Evolutionary conservation across 495 filamentous ascomycete genomes (phyloP).

Genomic region (Achaetomiella virescens): DNA sequence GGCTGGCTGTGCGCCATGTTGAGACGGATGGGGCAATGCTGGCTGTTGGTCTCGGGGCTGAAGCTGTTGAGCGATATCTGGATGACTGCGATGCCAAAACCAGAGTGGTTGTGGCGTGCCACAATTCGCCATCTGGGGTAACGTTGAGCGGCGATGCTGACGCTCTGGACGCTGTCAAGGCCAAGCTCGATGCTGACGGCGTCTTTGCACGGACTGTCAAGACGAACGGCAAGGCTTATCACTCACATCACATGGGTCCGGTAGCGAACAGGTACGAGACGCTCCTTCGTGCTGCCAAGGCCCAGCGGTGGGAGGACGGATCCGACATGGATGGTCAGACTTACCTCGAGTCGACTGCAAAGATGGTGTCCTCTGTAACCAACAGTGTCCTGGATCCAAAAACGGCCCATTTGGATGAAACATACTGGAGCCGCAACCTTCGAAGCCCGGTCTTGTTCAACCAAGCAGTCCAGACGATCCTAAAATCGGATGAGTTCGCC

Average conservation of each 20-base stretch:
- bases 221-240: conserved; percentile 46
- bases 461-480: conserved; percentile 26
- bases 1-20: conserved; percentile 14
- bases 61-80: conserved; percentile 9
- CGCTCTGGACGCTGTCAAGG: conserved; percentile 27
- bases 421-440: conserved; percentile 47
- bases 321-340: too few relatives aligned
- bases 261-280: conserved; percentile 30
- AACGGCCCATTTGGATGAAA: conserved; percentile 7
- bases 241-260: conserved; percentile 44
- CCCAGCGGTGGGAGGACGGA: too few relatives aligned
- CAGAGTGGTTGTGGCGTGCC: conserved; percentile 32
- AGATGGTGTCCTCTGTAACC: conserved; percentile 21
- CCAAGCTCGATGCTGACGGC: conserved; percentile 22
- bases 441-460: conserved; percentile 41
- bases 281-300: too few relatives aligned
- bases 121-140: conserved; percentile 35
- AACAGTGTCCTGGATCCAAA: conserved; percentile 21
- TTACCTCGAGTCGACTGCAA: too few relatives aligned
- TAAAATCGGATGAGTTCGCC: too few relatives aligned
- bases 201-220: conserved; percentile 38
- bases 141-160: conserved; percentile 35
- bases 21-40: conserved; percentile 30
- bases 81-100: conserved; percentile 8
- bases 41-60: conserved; percentile 30